Percentiles rank a stretch among this genome's conserved stretches.
Evolutionary conservation across 2,329 filamentous ascomycete species (phyloP).

Genomic region (Colletotrichum eremochloae): DNA sequence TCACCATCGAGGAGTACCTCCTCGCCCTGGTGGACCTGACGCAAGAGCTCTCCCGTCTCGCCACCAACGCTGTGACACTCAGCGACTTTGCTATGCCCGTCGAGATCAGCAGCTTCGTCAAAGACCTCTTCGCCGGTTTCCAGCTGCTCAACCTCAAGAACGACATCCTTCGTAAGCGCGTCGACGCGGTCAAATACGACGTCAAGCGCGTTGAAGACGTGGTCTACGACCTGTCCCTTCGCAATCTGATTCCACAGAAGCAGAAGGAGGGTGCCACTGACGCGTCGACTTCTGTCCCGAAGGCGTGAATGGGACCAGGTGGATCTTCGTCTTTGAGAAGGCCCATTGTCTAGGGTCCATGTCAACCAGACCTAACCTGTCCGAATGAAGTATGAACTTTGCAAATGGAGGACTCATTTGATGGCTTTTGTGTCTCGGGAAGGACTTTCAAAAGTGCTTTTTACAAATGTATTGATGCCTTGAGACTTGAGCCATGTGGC

Average conservation of each 20-base stretch:
- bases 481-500: no score
- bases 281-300: not conserved
- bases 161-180: slow-evolving; percentile 86
- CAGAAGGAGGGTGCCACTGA: slow-evolving; percentile 21
- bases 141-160: slow-evolving; percentile 99
- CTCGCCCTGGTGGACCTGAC: slow-evolving; percentile 88
- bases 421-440: not conserved
- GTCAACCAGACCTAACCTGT: not conserved
- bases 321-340: no score
- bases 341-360: not conserved
- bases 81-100: slow-evolving; percentile 89
- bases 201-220: slow-evolving; percentile 99
- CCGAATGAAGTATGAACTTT: not conserved
- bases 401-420: no score
- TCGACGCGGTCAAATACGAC: slow-evolving; percentile 95
- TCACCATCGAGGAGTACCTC: slow-evolving; percentile 97
- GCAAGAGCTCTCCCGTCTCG: slow-evolving; percentile 90
- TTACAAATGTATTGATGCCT: not conserved
- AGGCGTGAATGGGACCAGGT: not conserved
- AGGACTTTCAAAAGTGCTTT: not conserved
- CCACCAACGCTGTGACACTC: slow-evolving; percentile 93
- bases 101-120: slow-evolving; percentile 91
- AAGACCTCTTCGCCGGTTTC: slow-evolving; percentile 95
- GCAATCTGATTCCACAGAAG: slow-evolving; percentile 76
- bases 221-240: slow-evolving; percentile 92